A percentile compares a stretch with the other conserved stretches of the same genome.
These are phyloP conservation scores for Mediolabrus comicus DNA, from an alignment of 108 stramenopile genomes.

Conservation along the genomic window DNA sequence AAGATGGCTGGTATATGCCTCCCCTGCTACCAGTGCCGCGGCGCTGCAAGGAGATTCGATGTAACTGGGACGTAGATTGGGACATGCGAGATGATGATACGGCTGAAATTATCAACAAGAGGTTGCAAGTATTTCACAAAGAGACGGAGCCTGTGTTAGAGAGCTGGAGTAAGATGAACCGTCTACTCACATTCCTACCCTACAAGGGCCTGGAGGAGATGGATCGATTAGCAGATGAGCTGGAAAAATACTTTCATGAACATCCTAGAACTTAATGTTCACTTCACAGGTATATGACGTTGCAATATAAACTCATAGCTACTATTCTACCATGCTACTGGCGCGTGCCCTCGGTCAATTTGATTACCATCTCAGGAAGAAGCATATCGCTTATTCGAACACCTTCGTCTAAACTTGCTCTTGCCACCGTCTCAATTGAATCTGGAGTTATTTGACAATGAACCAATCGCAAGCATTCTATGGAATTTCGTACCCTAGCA, in stretches of 20 bases:
- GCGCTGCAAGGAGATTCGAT: slow-evolving; percentile 29
- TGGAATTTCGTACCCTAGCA: slow-evolving; percentile 69
- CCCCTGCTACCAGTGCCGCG: slow-evolving; percentile 54
- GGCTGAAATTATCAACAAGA: slow-evolving; percentile 43
- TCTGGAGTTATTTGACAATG: slow-evolving; percentile 72
- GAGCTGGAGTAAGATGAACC: slow-evolving; percentile 41
- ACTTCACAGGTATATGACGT: too few relatives aligned
- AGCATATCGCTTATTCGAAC: slow-evolving; percentile 62
- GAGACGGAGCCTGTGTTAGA: slow-evolving; percentile 65
- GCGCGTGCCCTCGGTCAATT: slow-evolving; percentile 56
- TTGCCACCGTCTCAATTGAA: slow-evolving; percentile 58
- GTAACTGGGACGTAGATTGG: slow-evolving; percentile 50
- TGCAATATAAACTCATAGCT: too few relatives aligned
- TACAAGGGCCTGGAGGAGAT: slow-evolving; percentile 68
- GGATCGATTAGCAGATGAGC: slow-evolving; percentile 5
- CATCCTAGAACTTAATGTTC: neutral
- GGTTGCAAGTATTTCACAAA: slow-evolving; percentile 58
- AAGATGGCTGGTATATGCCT: slow-evolving; percentile 64
- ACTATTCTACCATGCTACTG: neutral
- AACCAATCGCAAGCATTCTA: slow-evolving; percentile 69
- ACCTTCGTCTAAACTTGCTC: slow-evolving; percentile 45
- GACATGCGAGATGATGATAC: slow-evolving; percentile 68
- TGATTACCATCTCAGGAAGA: slow-evolving; percentile 59
- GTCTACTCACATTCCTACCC: slow-evolving; percentile 54
- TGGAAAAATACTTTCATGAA: neutral